phyloP scores from a whole-genome alignment of 345 rosid species.

The Lepidium sativum region DNA sequence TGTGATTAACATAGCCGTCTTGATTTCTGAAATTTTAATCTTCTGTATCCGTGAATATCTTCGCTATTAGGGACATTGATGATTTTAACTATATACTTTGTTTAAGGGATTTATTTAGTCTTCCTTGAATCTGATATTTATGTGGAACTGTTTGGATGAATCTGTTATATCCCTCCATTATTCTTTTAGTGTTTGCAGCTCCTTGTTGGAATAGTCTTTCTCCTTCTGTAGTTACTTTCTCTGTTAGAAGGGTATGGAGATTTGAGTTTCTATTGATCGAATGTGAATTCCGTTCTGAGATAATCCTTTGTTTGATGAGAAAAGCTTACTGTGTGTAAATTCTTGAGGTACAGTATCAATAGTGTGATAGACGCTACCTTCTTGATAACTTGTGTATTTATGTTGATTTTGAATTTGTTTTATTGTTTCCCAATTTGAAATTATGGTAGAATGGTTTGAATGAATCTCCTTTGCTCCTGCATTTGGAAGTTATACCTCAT shows the following conservation, averaged over 20 bases:
- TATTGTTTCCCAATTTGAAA: not conserved
- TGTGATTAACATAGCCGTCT: not conserved
- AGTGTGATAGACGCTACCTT: too few relatives aligned
- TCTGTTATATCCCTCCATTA: not conserved
- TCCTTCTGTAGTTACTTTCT: not conserved
- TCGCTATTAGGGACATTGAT: not conserved
- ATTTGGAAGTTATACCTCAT: not conserved
- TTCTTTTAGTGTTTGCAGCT: too few relatives aligned
- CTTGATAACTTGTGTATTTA: not conserved
- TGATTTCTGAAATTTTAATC: too few relatives aligned
- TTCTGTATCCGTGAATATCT: not conserved
- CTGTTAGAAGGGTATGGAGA: not conserved
- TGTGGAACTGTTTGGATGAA: not conserved
- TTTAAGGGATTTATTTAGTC: not conserved
- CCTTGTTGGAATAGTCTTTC: too few relatives aligned
- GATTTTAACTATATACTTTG: not conserved
- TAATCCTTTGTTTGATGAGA: too few relatives aligned
- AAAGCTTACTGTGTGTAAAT: not conserved
- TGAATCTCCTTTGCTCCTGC: not conserved
- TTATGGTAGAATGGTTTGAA: not conserved
- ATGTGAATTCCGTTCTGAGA: too few relatives aligned
- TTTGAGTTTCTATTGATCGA: too few relatives aligned
- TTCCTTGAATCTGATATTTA: not conserved
- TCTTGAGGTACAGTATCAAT: not conserved
- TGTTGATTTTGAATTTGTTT: not conserved